These are phyloP conservation scores for Elsinoe arachidis DNA, from an alignment of 2,329 filamentous ascomycete species.

Conservation along the genomic window DNA sequence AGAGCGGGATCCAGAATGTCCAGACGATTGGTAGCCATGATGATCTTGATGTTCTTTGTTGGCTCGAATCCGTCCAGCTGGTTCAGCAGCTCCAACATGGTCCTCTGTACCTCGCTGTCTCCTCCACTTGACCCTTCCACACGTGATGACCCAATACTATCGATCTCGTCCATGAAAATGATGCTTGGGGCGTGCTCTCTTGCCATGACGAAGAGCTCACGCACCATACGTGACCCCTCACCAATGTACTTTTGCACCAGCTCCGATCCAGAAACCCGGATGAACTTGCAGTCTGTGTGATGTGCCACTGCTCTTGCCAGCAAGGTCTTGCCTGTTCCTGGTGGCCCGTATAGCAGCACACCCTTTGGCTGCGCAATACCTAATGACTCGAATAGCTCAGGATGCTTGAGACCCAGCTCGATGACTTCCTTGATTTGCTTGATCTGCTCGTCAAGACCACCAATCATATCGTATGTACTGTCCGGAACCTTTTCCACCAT, in stretches of 20 bases:
- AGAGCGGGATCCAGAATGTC: conserved; percentile 94
- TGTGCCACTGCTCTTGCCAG: conserved; percentile 92
- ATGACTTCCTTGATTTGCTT: conserved; percentile 99
- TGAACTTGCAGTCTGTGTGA: conserved; percentile 99
- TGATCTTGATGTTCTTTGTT: conserved; percentile 99
- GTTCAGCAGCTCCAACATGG: conserved; percentile 96
- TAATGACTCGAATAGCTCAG: conserved; percentile 96
- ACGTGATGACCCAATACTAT: conserved; percentile 94
- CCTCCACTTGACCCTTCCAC: conserved; percentile 92
- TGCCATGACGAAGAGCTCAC: conserved; percentile 98
- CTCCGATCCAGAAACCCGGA: conserved; percentile 90
- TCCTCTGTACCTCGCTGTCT: conserved; percentile 95
- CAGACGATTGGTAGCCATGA: conserved; percentile 98
- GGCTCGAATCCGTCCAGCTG: conserved; percentile 98
- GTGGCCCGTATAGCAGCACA: conserved; percentile 90
- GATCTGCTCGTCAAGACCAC: conserved; percentile 96
- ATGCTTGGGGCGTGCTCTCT: conserved; percentile 96
- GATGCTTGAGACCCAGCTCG: conserved; percentile 95
- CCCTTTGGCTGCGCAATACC: conserved; percentile 98
- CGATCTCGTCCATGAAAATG: conserved; percentile 99
- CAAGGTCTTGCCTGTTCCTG: conserved; percentile 93
- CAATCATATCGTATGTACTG: conserved; percentile 99
- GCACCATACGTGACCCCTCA: conserved; percentile 95
- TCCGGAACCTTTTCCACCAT: conserved; percentile 99
- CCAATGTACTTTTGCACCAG: conserved; percentile 99